These are phyloP conservation scores for Talinum fruticosum DNA, from an alignment of 148 eudicot genomes.

Conservation along the genomic window DNA sequence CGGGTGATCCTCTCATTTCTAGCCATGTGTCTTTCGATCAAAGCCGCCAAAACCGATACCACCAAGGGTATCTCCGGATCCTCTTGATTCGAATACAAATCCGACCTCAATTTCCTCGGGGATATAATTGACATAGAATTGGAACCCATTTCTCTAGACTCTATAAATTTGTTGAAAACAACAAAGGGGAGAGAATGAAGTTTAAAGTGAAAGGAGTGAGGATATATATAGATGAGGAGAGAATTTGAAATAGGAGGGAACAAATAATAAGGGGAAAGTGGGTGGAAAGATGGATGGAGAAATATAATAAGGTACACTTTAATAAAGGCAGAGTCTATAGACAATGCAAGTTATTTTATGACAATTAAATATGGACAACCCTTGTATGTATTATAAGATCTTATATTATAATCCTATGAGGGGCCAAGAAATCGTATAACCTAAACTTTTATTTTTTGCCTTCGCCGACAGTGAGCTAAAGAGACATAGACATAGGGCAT, in stretches of 20 bases:
- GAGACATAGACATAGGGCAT: neutral
- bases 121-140: slow-evolving; percentile 38
- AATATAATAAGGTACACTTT: slow-evolving; percentile 42
- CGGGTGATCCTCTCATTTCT: slow-evolving; percentile 63
- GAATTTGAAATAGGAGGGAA: slow-evolving; percentile 12
- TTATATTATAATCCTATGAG: neutral
- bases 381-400: neutral
- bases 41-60: slow-evolving; percentile 81
- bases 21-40: slow-evolving; percentile 68
- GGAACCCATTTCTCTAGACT: slow-evolving; percentile 17
- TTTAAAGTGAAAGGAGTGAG: slow-evolving; percentile 20
- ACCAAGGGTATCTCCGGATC: slow-evolving; percentile 66
- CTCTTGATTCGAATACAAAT: slow-evolving; percentile 60
- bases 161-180: neutral
- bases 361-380: neutral
- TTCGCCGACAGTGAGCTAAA: slow-evolving; percentile 53
- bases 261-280: slow-evolving; percentile 43
- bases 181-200: neutral
- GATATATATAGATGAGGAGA: slow-evolving; percentile 21
- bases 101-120: slow-evolving; percentile 72
- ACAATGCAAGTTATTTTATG: slow-evolving; percentile 42
- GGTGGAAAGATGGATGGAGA: slow-evolving; percentile 42
- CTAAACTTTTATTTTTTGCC: neutral
- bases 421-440: slow-evolving; percentile 20
- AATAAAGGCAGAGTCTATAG: slow-evolving; percentile 47